Evolutionary conservation across 1,284 basidiomycete species (phyloP).

Genomic region (Rhodotorula mucilaginosa): DNA sequence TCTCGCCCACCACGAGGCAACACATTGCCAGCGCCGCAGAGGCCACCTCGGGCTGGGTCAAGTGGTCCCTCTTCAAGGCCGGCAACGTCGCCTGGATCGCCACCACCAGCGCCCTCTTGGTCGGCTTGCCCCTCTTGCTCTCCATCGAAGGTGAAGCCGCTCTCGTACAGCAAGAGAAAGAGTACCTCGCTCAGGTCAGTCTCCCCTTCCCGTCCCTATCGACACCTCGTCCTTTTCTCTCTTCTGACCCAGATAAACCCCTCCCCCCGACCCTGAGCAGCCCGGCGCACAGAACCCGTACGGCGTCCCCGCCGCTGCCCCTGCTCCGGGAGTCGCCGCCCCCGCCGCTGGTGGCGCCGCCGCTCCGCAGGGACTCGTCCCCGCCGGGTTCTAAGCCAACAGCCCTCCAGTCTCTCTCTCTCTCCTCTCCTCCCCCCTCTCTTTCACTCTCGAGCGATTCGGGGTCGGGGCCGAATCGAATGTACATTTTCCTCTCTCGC

Average conservation of each 20-base stretch:
- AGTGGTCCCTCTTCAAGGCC: conserved; percentile 57
- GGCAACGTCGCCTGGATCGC: conserved; percentile 93
- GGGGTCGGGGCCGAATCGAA: not conserved
- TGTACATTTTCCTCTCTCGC: not conserved
- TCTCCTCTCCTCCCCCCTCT: not conserved
- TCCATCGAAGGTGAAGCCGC: conserved; percentile 94
- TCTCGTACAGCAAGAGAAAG: conserved; percentile 90
- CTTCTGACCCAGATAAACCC: not conserved
- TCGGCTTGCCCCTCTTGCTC: conserved; percentile 88
- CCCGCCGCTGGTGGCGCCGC: not conserved
- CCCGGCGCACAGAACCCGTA: conserved; percentile 28
- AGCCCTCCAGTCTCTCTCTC: not conserved
- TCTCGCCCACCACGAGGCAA: conserved; percentile 83
- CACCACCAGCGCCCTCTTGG: conserved; percentile 87
- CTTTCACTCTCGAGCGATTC: not conserved
- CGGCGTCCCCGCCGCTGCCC: conserved; percentile 35
- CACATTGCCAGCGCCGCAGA: conserved; percentile 63
- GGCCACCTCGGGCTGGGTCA: conserved; percentile 62
- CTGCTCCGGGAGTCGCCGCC: conserved; percentile 4
- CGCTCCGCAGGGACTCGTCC: conserved; percentile 42
- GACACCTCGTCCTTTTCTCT: not conserved
- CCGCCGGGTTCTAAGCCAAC: conserved; percentile 49
- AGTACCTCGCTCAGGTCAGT: conserved; percentile 81
- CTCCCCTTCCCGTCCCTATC: not conserved
- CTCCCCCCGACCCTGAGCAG: conserved; percentile 1